phyloP scores from a whole-genome alignment of 1,284 basidiomycete genomes.

The Fistulinella staudtii region DNA sequence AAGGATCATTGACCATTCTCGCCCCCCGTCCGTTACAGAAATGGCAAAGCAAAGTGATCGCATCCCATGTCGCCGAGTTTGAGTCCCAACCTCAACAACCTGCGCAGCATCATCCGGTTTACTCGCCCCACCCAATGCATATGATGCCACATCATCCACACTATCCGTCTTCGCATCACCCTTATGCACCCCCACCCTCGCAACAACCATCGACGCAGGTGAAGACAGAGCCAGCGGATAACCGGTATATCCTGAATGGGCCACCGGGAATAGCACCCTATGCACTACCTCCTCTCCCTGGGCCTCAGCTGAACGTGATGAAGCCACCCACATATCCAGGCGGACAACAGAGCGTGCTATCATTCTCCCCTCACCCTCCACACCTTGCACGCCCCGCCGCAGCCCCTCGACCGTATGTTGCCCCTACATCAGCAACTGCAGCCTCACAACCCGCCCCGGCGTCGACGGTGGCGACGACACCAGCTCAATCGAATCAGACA shows the following conservation, averaged over 20 bases:
- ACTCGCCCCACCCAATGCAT: conserved; percentile 50
- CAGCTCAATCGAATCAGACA: conserved; percentile 12
- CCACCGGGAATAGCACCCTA: conserved; percentile 43
- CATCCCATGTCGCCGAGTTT: conserved; percentile 92
- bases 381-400: conserved; percentile 36
- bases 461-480: conserved; percentile 7
- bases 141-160: conserved; percentile 47
- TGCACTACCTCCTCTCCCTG: conserved; percentile 58
- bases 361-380: conserved; percentile 50
- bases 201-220: conserved; percentile 41
- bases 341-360: conserved; percentile 53
- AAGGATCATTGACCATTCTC: conserved; percentile 8
- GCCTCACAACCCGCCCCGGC: conserved; percentile 18
- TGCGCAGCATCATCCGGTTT: conserved; percentile 46
- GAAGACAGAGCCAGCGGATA: conserved; percentile 66
- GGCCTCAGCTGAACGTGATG: conserved; percentile 52
- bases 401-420: conserved; percentile 26
- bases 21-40: conserved; percentile 60
- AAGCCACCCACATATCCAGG: conserved; percentile 46
- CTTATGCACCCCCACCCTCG: conserved; percentile 42
- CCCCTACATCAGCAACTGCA: conserved; percentile 6
- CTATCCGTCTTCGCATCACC: conserved; percentile 43
- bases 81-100: conserved; percentile 52
- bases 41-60: conserved; percentile 93
- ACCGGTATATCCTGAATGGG: conserved; percentile 53